phyloP scores from a whole-genome alignment of 192 early-diverging fungal species.

The Coemansia sp. region DNA sequence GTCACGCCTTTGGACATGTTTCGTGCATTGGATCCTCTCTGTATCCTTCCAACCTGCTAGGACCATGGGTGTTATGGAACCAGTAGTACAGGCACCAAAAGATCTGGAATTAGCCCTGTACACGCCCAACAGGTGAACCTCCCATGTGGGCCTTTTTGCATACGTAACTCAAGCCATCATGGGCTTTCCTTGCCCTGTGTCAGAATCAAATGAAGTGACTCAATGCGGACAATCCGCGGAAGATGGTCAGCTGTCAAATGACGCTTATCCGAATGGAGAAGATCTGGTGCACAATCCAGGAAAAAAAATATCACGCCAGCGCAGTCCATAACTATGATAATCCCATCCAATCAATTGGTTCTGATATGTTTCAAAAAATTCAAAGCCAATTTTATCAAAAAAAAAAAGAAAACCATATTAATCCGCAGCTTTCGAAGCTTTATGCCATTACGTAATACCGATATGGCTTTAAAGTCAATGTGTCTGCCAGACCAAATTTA shows the following conservation, averaged over 20 bases:
- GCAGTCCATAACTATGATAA: background rate
- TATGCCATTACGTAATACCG: conserved; percentile 13
- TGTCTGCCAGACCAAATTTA: conserved; percentile 14
- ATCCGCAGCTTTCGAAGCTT: conserved; percentile 50
- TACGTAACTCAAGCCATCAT: background rate
- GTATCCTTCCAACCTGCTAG: background rate
- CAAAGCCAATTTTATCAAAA: background rate
- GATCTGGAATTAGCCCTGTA: background rate
- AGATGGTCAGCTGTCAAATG: background rate
- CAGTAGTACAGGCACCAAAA: background rate
- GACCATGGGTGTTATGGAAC: background rate
- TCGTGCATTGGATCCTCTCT: background rate
- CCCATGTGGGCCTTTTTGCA: background rate
- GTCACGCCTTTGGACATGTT: no score
- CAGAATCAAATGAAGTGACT: no score
- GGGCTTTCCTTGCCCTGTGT: no score
- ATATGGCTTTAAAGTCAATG: conserved; percentile 35
- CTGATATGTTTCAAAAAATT: background rate
- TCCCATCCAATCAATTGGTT: background rate
- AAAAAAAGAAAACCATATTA: background rate
- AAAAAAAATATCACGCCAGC: background rate
- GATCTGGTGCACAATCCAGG: background rate
- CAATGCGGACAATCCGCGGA: background rate
- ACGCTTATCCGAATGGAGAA: background rate
- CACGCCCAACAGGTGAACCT: background rate